Evolutionary conservation across 1,284 basidiomycete genomes (phyloP), one percentile per base, ranked within the genome.

Genomic region (Salmacisia buchloeana): DNA sequence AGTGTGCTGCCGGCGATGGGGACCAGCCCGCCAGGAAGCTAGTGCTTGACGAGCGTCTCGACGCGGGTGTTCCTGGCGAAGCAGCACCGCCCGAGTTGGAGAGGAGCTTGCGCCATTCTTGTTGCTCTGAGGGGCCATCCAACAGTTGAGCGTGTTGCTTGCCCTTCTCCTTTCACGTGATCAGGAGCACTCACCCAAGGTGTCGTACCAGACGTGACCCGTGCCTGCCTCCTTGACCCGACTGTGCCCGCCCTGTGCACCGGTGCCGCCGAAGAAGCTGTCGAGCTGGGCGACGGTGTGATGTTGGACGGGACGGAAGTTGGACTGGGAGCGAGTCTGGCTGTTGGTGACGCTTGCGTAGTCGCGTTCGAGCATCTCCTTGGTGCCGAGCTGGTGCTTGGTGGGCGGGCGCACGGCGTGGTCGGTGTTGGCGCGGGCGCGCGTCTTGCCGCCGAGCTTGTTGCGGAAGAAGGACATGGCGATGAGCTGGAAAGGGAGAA

Each of bases 121-220:
- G 49, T 25, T 54, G 29, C 15, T 54, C 49, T 54, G 49, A 12
- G 34, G 15, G 15, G 23, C 18, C 18, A 21, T 18, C 18, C 3
- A 18, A 4, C 39, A 43, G 18, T 43, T 21, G 18, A 21, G 18
- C 6, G 36, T 10, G 36, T 18, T 45, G 43, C 7, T 45, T 45
- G 43, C 43, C 43, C 7, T 6, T 45, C 10, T n/a, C n/a, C n/a
- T n/a, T n/a, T n/a, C n/a, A n/a, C n/a, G 12, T 23, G 43, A 23
- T 7, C 9, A 45, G 6, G 43, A 45, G 21, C 13, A 34, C 49
- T 18, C 31, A 54, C 49, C 49, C 18, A 54, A 13, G 29, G 29
- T 54, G 49, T 54, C 49, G 27, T 54, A 54, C 49, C 49, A 54
- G 29, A 54, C 49, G 29, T 54, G 31, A 15, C 49, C 49, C 2